Evolutionary conservation across 2,329 filamentous ascomycete genomes (phyloP).

Genomic region (Penicillium sp.): DNA sequence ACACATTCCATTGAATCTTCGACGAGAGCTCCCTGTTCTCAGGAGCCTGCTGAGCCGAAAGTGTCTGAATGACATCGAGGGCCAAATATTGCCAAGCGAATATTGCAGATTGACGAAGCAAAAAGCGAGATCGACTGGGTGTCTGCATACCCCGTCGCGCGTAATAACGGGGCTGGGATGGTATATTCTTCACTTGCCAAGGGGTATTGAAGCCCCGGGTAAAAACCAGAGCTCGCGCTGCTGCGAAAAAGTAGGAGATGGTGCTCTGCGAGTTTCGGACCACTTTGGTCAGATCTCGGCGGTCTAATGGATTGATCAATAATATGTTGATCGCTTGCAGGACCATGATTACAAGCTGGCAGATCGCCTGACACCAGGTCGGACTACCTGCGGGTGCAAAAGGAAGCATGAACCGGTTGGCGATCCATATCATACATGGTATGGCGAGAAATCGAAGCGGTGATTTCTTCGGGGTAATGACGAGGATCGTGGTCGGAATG

Average conservation of each 20-base stretch:
- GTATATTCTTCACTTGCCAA: not conserved
- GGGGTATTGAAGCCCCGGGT: not conserved
- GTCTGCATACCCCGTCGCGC: not conserved
- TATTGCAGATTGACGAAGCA: not conserved
- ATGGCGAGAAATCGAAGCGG: slow-evolving; percentile 5
- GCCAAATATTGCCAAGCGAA: not conserved
- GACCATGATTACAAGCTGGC: not conserved
- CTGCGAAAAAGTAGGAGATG: not conserved
- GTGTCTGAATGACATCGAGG: not conserved
- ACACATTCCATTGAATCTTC: not conserved
- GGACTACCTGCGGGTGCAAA: slow-evolving; percentile 9
- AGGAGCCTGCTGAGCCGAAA: not conserved
- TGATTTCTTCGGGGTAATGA: slow-evolving; percentile 8
- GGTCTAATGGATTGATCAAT: not conserved
- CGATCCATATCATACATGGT: slow-evolving; percentile 6
- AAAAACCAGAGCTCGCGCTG: not conserved
- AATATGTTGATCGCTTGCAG: not conserved
- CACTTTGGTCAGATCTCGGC: not conserved
- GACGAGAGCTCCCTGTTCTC: not conserved
- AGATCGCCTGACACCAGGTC: slow-evolving; percentile 8
- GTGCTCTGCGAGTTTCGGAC: not conserved
- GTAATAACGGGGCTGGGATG: not conserved
- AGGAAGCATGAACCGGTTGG: slow-evolving; percentile 7
- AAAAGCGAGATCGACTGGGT: not conserved
- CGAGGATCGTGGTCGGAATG: not conserved